A percentile compares a stretch with the other conserved stretches of the same genome.
Conservation (phyloP, 2,329 filamentous ascomycete species). For the Podosphaera xanthii region DNA sequence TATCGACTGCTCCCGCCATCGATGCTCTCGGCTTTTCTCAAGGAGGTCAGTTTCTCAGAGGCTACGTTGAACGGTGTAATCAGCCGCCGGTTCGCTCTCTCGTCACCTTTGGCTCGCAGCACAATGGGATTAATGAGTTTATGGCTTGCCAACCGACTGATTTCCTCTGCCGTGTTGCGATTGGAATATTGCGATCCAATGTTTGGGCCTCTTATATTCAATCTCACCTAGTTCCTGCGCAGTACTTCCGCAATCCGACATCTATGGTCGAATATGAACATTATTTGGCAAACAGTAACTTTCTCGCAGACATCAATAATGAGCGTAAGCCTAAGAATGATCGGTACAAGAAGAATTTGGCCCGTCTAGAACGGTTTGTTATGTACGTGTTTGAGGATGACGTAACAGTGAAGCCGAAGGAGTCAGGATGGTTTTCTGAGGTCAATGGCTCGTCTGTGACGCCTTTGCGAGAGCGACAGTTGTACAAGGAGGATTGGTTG, state of each 20-base stretch:
- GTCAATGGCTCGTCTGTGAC: slow-evolving; percentile 50
- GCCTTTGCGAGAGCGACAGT: slow-evolving; percentile 38
- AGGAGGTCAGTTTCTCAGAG: slow-evolving; percentile 87
- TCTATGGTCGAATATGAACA: slow-evolving; percentile 35
- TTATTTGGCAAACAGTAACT: slow-evolving; percentile 67
- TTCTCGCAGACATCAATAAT: slow-evolving; percentile 91
- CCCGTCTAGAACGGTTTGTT: slow-evolving; percentile 49
- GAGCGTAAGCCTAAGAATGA: slow-evolving; percentile 55
- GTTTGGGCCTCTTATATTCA: slow-evolving; percentile 67
- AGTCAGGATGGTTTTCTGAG: slow-evolving; percentile 78
- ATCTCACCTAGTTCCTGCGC: slow-evolving; percentile 62
- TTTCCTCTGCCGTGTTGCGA: slow-evolving; percentile 59
- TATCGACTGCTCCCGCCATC: slow-evolving; percentile 59
- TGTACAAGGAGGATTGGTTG: slow-evolving; percentile 88
- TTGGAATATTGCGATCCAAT: slow-evolving; percentile 54
- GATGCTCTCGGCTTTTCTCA: slow-evolving; percentile 91
- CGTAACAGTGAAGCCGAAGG: slow-evolving; percentile 66
- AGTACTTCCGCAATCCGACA: slow-evolving; percentile 61
- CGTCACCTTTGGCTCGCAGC: slow-evolving; percentile 48
- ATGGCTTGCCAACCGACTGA: slow-evolving; percentile 48
- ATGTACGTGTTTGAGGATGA: slow-evolving; percentile 85
- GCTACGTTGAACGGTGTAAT: slow-evolving; percentile 74
- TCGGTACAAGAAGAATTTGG: slow-evolving; percentile 50
- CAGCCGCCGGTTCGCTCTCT: slow-evolving; percentile 30
- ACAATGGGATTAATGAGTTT: slow-evolving; percentile 71